Percentiles rank a stretch among this genome's conserved stretches.
Conservation (phyloP, 2,329 filamentous ascomycete species). For the Aspergillus uvarum region DNA sequence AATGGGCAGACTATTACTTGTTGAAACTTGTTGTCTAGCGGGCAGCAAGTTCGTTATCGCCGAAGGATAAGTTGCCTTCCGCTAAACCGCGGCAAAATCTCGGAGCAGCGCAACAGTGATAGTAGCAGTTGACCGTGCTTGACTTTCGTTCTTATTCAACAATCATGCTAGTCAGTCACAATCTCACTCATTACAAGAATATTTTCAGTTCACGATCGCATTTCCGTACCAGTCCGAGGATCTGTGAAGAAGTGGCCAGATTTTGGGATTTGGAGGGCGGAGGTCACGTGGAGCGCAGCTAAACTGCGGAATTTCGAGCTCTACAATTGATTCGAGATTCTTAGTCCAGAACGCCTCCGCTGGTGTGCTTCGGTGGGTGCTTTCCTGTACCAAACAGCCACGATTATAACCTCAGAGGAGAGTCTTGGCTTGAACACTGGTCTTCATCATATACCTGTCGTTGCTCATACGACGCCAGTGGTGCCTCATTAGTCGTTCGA, state of each 20-base stretch:
- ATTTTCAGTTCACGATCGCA: not conserved
- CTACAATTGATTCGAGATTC: constrained; percentile 20
- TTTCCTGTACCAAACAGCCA: constrained; percentile 4
- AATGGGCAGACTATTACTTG: not conserved
- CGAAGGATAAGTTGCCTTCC: not conserved
- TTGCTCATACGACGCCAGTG: not conserved
- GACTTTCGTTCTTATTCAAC: not conserved
- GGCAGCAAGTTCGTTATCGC: not conserved
- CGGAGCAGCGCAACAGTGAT: not conserved
- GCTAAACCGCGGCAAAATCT: constrained; percentile 4
- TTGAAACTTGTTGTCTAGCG: not conserved
- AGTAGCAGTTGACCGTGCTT: not conserved
- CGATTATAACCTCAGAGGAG: not conserved
- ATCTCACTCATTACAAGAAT: not conserved
- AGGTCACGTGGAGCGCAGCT: constrained; percentile 24
- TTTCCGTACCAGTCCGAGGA: not conserved
- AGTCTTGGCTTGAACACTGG: not conserved
- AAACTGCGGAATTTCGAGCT: constrained; percentile 24
- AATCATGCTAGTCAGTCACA: not conserved
- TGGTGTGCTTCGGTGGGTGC: constrained; percentile 15
- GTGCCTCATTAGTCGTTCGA: not conserved
- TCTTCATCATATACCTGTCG: not conserved
- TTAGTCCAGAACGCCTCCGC: constrained; percentile 15
- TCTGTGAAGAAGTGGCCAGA: not conserved
- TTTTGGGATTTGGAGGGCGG: constrained; percentile 3